phyloP scores from a whole-genome alignment of 169 alveolate genomes.

The Plasmodium adleri region DNA sequence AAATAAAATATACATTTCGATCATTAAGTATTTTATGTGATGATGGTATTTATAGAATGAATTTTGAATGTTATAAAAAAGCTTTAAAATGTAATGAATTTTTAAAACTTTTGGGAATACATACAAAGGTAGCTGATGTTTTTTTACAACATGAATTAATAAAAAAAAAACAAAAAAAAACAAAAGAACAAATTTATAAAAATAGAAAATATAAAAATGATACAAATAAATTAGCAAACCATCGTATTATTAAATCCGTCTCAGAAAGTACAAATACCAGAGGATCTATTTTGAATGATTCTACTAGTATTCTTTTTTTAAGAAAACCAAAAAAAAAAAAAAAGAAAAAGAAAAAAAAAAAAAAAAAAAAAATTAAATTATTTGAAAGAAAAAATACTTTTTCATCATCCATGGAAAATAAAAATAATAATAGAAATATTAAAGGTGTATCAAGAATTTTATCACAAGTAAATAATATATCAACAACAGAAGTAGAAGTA shows the following conservation, averaged over 20 bases:
- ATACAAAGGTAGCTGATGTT: conserved; percentile 54
- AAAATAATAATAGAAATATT: background rate
- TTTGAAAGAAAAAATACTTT: background rate
- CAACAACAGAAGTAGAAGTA: background rate
- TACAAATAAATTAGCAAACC: background rate
- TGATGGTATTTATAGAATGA: conserved; percentile 67
- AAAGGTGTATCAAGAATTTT: too few relatives aligned
- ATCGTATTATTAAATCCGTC: conserved; percentile 6
- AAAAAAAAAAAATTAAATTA: background rate
- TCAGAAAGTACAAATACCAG: conserved; percentile 27
- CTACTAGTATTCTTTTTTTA: conserved; percentile 2
- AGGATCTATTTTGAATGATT: conserved; percentile 19
- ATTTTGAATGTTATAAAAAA: conserved; percentile 57
- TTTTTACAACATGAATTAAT: conserved; percentile 15
- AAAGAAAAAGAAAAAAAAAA: background rate
- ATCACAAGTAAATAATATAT: too few relatives aligned
- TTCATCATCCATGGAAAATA: background rate
- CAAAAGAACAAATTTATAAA: background rate
- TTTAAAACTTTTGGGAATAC: conserved; percentile 50
- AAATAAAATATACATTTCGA: conserved; percentile 57
- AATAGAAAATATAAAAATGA: conserved; percentile 1
- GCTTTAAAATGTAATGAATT: conserved; percentile 59
- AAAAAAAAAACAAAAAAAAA: conserved; percentile 16
- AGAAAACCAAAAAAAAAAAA: conserved; percentile 7
- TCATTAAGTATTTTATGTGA: conserved; percentile 68